These are phyloP conservation scores for Pythium vanterpoolii DNA, from an alignment of 352 stramenopile species.

Conservation along the genomic window DNA sequence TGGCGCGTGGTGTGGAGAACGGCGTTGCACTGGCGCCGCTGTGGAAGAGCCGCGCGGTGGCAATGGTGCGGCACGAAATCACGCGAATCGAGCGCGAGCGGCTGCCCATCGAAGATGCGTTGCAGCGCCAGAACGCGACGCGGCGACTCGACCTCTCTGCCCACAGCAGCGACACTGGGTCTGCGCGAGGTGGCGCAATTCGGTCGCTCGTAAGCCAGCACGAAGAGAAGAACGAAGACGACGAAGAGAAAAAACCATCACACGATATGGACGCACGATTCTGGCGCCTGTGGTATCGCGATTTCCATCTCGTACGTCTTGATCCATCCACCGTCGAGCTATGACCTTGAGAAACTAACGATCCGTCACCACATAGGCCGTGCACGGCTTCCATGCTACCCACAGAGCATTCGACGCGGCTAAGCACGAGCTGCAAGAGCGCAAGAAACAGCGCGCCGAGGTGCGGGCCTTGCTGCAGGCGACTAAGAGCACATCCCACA, in stretches of 20 bases:
- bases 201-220: not conserved
- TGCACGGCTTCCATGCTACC: conserved; percentile 29
- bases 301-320: conserved; percentile 38
- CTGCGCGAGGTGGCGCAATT: not conserved
- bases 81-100: conserved; percentile 2
- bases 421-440: conserved; percentile 39
- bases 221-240: not conserved
- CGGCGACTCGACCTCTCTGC: conserved; percentile 1
- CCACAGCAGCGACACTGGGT: not conserved
- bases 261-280: conserved; percentile 23
- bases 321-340: not conserved
- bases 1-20: conserved; percentile 26
- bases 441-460: conserved; percentile 44
- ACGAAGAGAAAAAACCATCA: not conserved
- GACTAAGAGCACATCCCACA: conserved; percentile 37
- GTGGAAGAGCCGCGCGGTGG: conserved; percentile 35
- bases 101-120: not conserved
- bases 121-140: conserved; percentile 21
- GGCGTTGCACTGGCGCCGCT: conserved; percentile 37
- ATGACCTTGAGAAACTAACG: not conserved
- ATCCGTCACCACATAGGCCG: conserved; percentile 20
- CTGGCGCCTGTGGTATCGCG: conserved; percentile 55
- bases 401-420: conserved; percentile 35
- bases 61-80: conserved; percentile 14
- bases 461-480: conserved; percentile 50